phyloP scores from a whole-genome alignment of 1,139 yeast genomes.

The Yamadazyma taylorii region DNA sequence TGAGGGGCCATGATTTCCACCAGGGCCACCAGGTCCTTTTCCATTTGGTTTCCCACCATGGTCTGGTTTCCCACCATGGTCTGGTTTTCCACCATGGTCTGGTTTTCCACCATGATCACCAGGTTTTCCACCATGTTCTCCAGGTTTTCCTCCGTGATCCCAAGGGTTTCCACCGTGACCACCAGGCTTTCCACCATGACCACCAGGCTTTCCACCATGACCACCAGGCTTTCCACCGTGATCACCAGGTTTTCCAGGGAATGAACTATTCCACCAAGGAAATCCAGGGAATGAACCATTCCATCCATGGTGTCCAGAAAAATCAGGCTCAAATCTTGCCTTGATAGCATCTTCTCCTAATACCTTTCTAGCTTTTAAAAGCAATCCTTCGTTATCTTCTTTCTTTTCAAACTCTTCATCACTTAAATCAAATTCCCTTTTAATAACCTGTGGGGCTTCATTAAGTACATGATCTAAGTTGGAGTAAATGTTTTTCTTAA shows the following conservation, averaged over 20 bases:
- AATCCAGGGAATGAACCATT: background rate
- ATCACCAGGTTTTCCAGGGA: too few relatives aligned
- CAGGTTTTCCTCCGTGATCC: too few relatives aligned
- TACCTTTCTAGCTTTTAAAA: background rate
- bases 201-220: too few relatives aligned
- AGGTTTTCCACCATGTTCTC: too few relatives aligned
- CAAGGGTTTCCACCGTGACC: background rate
- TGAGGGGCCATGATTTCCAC: background rate
- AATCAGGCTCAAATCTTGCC: background rate
- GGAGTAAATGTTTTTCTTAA: slow-evolving; percentile 9
- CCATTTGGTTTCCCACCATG: too few relatives aligned
- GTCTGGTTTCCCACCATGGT: too few relatives aligned
- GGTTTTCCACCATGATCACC: too few relatives aligned
- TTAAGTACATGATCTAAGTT: slow-evolving; percentile 5
- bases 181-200: too few relatives aligned
- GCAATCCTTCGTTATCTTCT: background rate
- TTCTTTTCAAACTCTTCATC: background rate
- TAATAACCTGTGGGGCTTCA: slow-evolving; percentile 7
- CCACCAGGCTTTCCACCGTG: too few relatives aligned
- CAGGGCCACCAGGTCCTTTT: background rate
- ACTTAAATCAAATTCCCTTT: slow-evolving; percentile 3
- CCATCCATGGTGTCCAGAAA: background rate
- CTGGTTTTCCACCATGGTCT: too few relatives aligned
- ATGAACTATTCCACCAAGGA: background rate
- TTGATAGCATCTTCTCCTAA: background rate